Evolutionary conservation across 805 yeast genomes (phyloP).

Genomic region (Ogataea methylovora): DNA sequence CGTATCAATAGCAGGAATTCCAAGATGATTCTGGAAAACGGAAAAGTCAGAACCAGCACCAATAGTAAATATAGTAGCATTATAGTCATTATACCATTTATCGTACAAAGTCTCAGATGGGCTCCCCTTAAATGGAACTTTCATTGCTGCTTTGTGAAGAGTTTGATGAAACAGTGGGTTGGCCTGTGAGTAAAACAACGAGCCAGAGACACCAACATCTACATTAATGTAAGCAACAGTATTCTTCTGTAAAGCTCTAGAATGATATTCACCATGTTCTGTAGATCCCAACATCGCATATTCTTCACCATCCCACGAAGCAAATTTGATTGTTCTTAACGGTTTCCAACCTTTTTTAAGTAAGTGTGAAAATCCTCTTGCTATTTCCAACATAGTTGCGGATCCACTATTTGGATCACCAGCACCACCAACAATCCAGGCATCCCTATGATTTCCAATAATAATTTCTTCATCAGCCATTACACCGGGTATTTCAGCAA

Average conservation of each 20-base stretch:
- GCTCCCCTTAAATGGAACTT: constrained; percentile 34
- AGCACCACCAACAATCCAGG: constrained; percentile 40
- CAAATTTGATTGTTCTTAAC: constrained; percentile 30
- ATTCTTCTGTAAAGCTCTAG: constrained; percentile 29
- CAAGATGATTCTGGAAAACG: constrained; percentile 58
- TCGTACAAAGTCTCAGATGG: constrained; percentile 35
- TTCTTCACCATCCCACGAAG: constrained; percentile 38
- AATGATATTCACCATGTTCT: constrained; percentile 45
- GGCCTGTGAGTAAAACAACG: constrained; percentile 35
- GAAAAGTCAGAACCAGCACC: constrained; percentile 50
- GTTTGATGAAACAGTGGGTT: constrained; percentile 50
- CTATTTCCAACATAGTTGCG: constrained; percentile 42
- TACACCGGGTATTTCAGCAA: constrained; percentile 50
- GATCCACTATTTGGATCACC: constrained; percentile 46
- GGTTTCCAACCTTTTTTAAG: constrained; percentile 38
- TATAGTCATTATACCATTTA: constrained; percentile 33
- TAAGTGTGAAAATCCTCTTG: constrained; percentile 41
- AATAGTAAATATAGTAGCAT: constrained; percentile 30
- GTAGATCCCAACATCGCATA: constrained; percentile 50
- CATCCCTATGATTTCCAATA: constrained; percentile 50
- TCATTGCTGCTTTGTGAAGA: constrained; percentile 36
- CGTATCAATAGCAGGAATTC: constrained; percentile 54
- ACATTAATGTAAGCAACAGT: constrained; percentile 45
- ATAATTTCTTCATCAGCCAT: constrained; percentile 43
- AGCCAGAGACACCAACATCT: constrained; percentile 48